A percentile compares a stretch with the other conserved stretches of the same genome.
Conservation (phyloP, 768 basidiomycete genomes). For the Leccinum rimulosum region DNA sequence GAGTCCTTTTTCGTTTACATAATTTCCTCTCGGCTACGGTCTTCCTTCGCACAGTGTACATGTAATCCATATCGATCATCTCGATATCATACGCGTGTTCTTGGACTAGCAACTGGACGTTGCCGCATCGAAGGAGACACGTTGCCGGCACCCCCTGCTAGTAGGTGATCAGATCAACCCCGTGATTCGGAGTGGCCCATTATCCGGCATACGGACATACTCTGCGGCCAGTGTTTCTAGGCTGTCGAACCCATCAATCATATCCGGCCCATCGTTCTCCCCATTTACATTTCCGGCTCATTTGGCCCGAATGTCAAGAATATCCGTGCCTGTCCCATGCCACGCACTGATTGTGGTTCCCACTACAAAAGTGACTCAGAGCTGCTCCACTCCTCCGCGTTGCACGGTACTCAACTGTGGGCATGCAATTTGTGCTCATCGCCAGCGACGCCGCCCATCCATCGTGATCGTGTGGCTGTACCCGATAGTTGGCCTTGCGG, state of each 20-base stretch:
- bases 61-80: conserved; percentile 15
- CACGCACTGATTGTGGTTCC: not conserved
- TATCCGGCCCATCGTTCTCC: conserved; percentile 3
- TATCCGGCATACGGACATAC: not conserved
- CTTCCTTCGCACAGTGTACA: not conserved
- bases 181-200: not conserved
- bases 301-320: not conserved
- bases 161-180: conserved; percentile 4
- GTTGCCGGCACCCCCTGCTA: conserved; percentile 1
- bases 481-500: conserved; percentile 5
- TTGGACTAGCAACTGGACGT: not conserved
- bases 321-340: conserved; percentile 15
- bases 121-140: not conserved
- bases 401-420: not conserved
- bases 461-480: not conserved
- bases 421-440: not conserved
- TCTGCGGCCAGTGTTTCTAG: not conserved
- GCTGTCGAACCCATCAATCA: not conserved
- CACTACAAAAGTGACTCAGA: not conserved
- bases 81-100: conserved; percentile 6
- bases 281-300: not conserved
- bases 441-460: not conserved
- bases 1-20: not conserved
- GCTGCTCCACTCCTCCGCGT: not conserved
- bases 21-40: conserved; percentile 11